Conservation (phyloP, 345 rosid species). For the Atalantia buxifolia region DNA sequence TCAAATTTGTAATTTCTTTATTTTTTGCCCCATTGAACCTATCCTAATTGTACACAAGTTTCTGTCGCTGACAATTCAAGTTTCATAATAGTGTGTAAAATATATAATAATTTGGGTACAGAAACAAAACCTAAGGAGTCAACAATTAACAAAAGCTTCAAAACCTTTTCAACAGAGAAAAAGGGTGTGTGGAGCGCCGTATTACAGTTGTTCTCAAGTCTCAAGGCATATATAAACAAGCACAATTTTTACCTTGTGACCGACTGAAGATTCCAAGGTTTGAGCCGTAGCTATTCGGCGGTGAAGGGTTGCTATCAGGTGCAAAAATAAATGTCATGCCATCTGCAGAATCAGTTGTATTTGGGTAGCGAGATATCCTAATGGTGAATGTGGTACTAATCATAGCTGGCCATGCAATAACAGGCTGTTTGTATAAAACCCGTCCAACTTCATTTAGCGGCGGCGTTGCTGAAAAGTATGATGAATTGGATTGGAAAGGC, state of each 20-base stretch:
- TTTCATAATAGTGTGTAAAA: too few species aligned
- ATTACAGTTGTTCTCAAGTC: too few species aligned
- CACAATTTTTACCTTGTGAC: constrained; percentile 25
- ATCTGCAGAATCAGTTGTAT: neutral
- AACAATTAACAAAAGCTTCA: too few species aligned
- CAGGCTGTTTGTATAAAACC: neutral
- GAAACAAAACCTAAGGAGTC: too few species aligned
- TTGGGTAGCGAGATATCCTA: neutral
- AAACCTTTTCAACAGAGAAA: too few species aligned
- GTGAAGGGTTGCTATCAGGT: neutral
- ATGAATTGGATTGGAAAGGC: neutral
- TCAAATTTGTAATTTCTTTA: too few species aligned
- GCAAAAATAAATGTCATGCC: neutral
- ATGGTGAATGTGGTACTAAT: neutral
- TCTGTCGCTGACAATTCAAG: too few species aligned
- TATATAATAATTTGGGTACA: too few species aligned
- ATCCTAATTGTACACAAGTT: too few species aligned
- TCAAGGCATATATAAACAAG: neutral
- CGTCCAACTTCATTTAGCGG: neutral
- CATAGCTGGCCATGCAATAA: neutral
- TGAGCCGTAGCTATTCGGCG: constrained; percentile 16
- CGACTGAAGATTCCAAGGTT: constrained; percentile 27
- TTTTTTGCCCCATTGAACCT: too few species aligned
- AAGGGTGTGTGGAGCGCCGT: too few species aligned
- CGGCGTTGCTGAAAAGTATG: too few species aligned